These are phyloP conservation scores for Metschnikowia lachancei DNA, from an alignment of 805 yeast genomes.

Conservation along the genomic window DNA sequence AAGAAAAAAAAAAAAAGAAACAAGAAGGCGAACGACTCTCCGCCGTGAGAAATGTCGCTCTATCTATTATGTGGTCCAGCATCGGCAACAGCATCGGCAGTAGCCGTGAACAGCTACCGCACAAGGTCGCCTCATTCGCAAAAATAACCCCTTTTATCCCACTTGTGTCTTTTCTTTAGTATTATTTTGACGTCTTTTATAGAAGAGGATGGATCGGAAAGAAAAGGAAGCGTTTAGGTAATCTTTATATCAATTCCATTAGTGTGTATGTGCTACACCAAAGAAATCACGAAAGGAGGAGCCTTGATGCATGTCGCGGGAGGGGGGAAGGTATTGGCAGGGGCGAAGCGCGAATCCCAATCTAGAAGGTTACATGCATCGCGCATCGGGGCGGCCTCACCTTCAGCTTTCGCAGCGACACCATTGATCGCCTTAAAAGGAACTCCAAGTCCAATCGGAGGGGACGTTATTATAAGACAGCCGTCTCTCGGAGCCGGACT, in stretches of 20 bases:
- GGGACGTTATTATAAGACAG: slow-evolving; percentile 13
- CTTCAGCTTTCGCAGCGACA: neutral
- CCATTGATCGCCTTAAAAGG: slow-evolving; percentile 30
- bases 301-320: slow-evolving; percentile 4
- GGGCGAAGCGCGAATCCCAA: neutral
- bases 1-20: no score
- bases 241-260: neutral
- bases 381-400: neutral
- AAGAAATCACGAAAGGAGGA: neutral
- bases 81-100: no score
- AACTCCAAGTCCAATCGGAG: slow-evolving; percentile 53
- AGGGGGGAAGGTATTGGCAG: neutral
- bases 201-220: no score
- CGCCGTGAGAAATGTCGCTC: neutral
- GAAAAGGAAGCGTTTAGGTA: neutral
- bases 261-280: neutral
- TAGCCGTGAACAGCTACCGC: neutral
- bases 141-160: neutral
- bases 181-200: no score
- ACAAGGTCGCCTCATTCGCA: neutral
- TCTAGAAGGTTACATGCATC: neutral
- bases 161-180: neutral
- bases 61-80: neutral
- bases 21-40: neutral
- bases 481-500: slow-evolving; percentile 2